Evolutionary conservation across 768 basidiomycete genomes (phyloP).

Genomic region (Trametes cingulata): DNA sequence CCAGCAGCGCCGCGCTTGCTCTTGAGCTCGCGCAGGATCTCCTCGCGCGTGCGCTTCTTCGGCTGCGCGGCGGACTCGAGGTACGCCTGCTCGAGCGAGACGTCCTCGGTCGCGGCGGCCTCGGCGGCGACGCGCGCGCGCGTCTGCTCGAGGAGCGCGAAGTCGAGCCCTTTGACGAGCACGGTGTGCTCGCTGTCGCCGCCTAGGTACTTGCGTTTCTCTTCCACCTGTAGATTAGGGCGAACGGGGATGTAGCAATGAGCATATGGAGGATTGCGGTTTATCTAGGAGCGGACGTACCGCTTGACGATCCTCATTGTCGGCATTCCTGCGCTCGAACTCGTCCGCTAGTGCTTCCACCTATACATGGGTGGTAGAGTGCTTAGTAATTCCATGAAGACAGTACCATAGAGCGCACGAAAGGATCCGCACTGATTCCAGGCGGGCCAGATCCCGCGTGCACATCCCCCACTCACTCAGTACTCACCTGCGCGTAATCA

Average conservation of each 20-base stretch:
- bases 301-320: slow-evolving; percentile 55
- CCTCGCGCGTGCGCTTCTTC: slow-evolving; percentile 77
- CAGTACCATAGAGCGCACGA: not conserved
- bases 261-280: not conserved
- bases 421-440: not conserved
- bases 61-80: slow-evolving; percentile 44
- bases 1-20: slow-evolving; percentile 45
- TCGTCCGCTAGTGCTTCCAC: slow-evolving; percentile 82
- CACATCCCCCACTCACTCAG: not conserved
- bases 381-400: too few species aligned
- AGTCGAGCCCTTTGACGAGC: slow-evolving; percentile 88
- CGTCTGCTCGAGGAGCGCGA: slow-evolving; percentile 81
- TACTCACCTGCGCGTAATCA: slow-evolving; percentile 71
- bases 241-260: not conserved
- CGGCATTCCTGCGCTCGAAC: slow-evolving; percentile 67
- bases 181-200: slow-evolving; percentile 85
- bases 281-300: slow-evolving; percentile 45
- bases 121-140: slow-evolving; percentile 60
- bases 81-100: slow-evolving; percentile 78
- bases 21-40: slow-evolving; percentile 73
- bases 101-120: slow-evolving; percentile 66
- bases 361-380: slow-evolving; percentile 34
- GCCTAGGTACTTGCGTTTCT: slow-evolving; percentile 75
- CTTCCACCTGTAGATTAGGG: slow-evolving; percentile 54
- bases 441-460: not conserved